These are phyloP conservation scores for Elasticomyces elasticus DNA, from an alignment of 495 filamentous ascomycete genomes.

Conservation along the genomic window DNA sequence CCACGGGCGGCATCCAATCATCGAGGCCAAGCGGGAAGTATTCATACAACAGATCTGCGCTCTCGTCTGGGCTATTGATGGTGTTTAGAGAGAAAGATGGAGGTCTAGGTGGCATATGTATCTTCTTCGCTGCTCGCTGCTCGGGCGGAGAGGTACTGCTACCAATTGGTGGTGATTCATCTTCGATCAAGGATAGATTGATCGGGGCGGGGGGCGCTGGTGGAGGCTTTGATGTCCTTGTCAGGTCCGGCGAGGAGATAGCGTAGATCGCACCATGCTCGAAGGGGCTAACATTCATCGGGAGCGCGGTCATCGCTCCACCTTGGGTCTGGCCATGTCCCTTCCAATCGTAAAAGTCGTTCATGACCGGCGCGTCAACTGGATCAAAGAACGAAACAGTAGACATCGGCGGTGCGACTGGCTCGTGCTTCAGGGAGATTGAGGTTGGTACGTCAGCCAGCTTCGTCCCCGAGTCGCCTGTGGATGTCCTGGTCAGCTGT, in stretches of 20 bases:
- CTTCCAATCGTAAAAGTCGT: conserved; percentile 30
- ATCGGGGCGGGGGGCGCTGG: conserved; percentile 43
- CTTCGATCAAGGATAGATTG: conserved; percentile 64
- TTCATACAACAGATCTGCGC: conserved; percentile 74
- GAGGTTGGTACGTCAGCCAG: conserved; percentile 5
- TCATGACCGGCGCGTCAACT: neutral
- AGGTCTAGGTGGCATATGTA: conserved; percentile 21
- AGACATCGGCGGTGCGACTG: conserved; percentile 19
- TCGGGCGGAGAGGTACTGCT: conserved; percentile 9
- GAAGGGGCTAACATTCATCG: conserved; percentile 14
- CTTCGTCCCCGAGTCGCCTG: conserved; percentile 34
- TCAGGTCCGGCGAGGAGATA: conserved; percentile 16
- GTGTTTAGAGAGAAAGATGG: conserved; percentile 37
- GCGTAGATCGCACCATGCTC: conserved; percentile 14
- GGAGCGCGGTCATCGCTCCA: conserved; percentile 12
- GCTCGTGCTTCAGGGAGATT: conserved; percentile 10
- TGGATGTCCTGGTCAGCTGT: conserved; percentile 39
- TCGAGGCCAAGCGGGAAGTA: conserved; percentile 84
- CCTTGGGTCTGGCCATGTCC: conserved; percentile 1
- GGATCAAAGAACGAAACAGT: conserved; percentile 4
- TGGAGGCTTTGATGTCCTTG: conserved; percentile 15
- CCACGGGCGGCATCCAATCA: conserved; percentile 87
- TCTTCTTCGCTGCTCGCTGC: conserved; percentile 10
- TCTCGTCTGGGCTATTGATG: conserved; percentile 50
- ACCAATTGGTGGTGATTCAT: conserved; percentile 39